Conservation (phyloP, 257 asterid genomes). For the Linaria vulgaris region DNA sequence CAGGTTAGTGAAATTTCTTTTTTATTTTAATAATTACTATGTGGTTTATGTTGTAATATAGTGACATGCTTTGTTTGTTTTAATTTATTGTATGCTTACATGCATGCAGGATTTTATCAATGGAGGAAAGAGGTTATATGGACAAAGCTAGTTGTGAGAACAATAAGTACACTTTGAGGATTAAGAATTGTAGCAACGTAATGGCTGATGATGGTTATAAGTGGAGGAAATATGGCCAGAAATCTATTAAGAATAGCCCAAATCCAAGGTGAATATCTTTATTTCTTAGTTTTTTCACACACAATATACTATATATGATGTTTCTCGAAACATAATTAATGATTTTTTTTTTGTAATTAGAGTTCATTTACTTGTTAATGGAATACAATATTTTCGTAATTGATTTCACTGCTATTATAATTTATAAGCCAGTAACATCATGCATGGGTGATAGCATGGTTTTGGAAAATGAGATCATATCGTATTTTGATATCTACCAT, state of each 20-base stretch:
- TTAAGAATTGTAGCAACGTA: conserved; percentile 64
- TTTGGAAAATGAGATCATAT: too few species aligned
- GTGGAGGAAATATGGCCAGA: conserved; percentile 98
- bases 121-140: conserved; percentile 37
- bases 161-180: conserved; percentile 59
- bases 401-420: too few species aligned
- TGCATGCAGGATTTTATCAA: conserved; percentile 38
- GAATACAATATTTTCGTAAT: too few species aligned
- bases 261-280: conserved; percentile 62
- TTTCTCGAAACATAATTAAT: too few species aligned
- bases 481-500: too few species aligned
- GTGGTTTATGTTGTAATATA: not conserved
- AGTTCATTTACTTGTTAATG: too few species aligned
- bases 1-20: conserved; percentile 36
- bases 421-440: too few species aligned
- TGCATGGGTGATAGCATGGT: too few species aligned
- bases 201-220: conserved; percentile 92
- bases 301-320: too few species aligned
- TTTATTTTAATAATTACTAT: not conserved
- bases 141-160: conserved; percentile 34
- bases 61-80: not conserved
- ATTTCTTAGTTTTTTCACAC: too few species aligned
- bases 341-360: too few species aligned
- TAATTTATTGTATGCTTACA: not conserved
- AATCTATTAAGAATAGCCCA: conserved; percentile 87